Evolutionary conservation across 129 eudicot genomes (phyloP), one percentile per base, ranked within the genome.

Genomic region (Flaveria trinervia): DNA sequence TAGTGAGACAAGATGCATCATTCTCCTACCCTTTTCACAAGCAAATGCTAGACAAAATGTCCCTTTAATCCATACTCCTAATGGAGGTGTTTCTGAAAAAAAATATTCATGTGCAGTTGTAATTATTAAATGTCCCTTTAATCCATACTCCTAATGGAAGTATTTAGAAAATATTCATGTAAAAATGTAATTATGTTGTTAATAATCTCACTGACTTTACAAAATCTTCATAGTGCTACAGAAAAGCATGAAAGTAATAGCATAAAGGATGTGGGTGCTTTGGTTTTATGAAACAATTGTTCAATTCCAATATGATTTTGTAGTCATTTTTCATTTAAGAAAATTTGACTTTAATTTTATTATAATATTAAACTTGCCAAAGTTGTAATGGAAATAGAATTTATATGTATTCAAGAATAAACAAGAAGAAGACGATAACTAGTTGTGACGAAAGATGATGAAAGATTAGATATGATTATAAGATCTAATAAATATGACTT

Each of bases 1-100:
- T 62, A 46, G 28, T 44, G 74, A 80, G 84, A 80, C 84, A 80
- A 74, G 51, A 41, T 80, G 84, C 75, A 80, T 80, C 79, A 66
- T 66, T 73, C 50, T 43, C 39, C 39, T 65, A 52, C 20, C 74
- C 57, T 66, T 79, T 74, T 65, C n/a, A 57, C 84, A 55, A 73
- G 51, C 36, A 46, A 80, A 66, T 73, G 65, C 50, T 70, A 70
- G 64, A 70, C 82, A 78, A 68, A 26, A 6, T 54, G 71, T 18
- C 30, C 70, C 69, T 73, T 44, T 74, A 55, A 67, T 73, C 50
- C 75, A 65, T 26, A 69, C 62, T 66, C 75, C 70, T 74, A 36
- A 60, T 73, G 17, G 55, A 59, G 28, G 64, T 41, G 70, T 67
- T 73, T 73, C 43, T 64, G 65, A 64, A 28, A 64, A 64, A 20